Conservation (phyloP, 2,329 filamentous ascomycete species). For the Alternaria arborescens region DNA sequence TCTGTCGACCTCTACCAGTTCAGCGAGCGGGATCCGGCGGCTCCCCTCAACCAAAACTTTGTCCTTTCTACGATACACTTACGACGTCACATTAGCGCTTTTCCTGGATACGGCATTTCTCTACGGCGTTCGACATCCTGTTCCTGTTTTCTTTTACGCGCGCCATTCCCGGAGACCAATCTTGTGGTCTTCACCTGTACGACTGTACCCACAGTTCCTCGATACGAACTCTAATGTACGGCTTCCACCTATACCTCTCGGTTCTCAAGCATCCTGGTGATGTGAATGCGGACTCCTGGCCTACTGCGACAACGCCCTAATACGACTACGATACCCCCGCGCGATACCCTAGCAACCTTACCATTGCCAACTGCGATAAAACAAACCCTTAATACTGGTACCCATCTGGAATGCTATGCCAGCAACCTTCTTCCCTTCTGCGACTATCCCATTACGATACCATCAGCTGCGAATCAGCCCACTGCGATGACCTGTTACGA, state of each 20-base stretch:
- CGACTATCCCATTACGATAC: constrained; percentile 17
- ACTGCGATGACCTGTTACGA: constrained; percentile 20
- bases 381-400: constrained; percentile 18
- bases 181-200: constrained; percentile 25
- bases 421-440: constrained; percentile 15
- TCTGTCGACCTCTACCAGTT: background rate
- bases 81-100: constrained; percentile 5
- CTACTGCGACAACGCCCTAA: constrained; percentile 16
- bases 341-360: constrained; percentile 24
- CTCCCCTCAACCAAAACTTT: constrained; percentile 10
- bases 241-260: constrained; percentile 28
- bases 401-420: constrained; percentile 28
- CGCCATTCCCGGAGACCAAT: constrained; percentile 19
- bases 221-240: constrained; percentile 40
- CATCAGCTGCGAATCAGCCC: constrained; percentile 16
- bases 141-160: constrained; percentile 17
- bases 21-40: background rate
- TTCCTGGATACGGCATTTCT: constrained; percentile 10
- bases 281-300: constrained; percentile 26
- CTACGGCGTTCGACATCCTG: constrained; percentile 13
- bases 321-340: constrained; percentile 14
- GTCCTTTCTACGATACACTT: constrained; percentile 11
- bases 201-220: constrained; percentile 16
- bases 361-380: constrained; percentile 22
- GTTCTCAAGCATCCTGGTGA: constrained; percentile 34